phyloP scores from a whole-genome alignment of 306 rosid genomes.

The Quercus gilva region DNA sequence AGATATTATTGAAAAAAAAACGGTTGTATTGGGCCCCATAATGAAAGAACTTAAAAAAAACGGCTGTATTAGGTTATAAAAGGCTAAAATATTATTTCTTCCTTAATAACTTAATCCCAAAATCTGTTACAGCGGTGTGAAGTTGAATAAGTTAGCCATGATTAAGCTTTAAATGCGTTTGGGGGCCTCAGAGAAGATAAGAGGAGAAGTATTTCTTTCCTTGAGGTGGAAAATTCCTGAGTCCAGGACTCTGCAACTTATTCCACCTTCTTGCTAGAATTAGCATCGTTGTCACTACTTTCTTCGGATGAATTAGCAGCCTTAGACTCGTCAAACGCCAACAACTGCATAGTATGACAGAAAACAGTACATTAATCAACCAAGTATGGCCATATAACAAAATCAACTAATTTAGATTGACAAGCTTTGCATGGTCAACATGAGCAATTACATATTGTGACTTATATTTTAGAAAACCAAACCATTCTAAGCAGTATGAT shows the following conservation, averaged over 20 bases:
- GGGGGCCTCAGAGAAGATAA: background rate
- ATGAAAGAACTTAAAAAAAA: background rate
- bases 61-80: background rate
- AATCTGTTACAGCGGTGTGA: slow-evolving; percentile 47
- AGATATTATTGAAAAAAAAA: background rate
- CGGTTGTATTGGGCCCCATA: background rate
- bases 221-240: background rate
- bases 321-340: slow-evolving; percentile 92
- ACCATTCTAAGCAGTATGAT: too few species aligned
- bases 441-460: background rate
- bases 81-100: slow-evolving; percentile 27
- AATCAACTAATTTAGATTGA: background rate
- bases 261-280: slow-evolving; percentile 65
- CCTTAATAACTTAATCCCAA: slow-evolving; percentile 30
- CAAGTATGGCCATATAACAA: background rate
- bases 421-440: background rate
- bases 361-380: slow-evolving; percentile 7
- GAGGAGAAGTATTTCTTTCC: slow-evolving; percentile 24
- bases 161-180: slow-evolving; percentile 27
- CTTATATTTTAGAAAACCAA: background rate
- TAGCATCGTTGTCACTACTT: slow-evolving; percentile 30
- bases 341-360: slow-evolving; percentile 47
- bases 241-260: slow-evolving; percentile 28
- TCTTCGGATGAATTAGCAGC: slow-evolving; percentile 45
- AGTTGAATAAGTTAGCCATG: slow-evolving; percentile 45